phyloP scores from a whole-genome alignment of 225 moss, liverwort and hornwort genomes.

The Antitrichia curtipendula region DNA sequence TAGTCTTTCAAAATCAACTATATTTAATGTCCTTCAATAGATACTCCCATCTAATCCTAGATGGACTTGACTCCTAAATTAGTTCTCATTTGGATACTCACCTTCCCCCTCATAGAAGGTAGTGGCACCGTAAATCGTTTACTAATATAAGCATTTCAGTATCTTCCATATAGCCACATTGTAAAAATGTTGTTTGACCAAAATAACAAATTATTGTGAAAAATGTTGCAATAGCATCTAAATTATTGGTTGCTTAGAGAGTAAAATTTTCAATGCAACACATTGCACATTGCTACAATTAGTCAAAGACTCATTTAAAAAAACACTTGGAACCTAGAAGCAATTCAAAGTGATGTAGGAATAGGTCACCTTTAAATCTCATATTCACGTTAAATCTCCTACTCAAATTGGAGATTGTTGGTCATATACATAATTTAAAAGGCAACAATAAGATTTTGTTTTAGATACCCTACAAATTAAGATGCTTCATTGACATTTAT shows the following conservation, averaged over 20 bases:
- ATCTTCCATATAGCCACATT: rapidly evolving
- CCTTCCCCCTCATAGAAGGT: neutral
- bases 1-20: neutral
- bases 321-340: neutral
- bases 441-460: neutral
- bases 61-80: neutral
- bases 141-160: rapidly evolving
- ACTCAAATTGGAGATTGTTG: neutral
- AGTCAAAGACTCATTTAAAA: neutral
- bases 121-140: rapidly evolving
- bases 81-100: neutral
- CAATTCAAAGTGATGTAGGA: neutral
- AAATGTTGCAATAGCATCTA: neutral
- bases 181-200: neutral
- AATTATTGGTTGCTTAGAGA: neutral
- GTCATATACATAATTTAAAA: neutral
- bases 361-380: neutral
- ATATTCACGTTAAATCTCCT: too few relatives aligned
- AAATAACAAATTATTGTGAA: neutral
- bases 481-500: neutral
- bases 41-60: neutral
- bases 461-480: rapidly evolving
- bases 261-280: neutral
- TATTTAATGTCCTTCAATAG: neutral
- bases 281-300: neutral